Base-by-base conservation (phyloP, 768 basidiomycete genomes). In the Albatrellus ellisii region DNA sequence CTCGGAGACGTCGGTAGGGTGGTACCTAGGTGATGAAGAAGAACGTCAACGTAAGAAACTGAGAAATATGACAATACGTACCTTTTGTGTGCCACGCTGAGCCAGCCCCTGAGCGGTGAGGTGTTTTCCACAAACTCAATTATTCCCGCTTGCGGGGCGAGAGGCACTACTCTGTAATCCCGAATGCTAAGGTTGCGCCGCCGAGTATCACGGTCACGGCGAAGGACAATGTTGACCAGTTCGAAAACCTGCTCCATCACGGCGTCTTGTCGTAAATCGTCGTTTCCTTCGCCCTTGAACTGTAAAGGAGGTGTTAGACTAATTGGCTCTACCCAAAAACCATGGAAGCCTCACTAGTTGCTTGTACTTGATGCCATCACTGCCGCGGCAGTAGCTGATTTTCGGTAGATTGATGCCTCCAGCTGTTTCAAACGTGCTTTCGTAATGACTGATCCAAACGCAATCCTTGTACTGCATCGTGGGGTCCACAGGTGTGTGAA, bases 161-260 rank as follows among this genome's bases (percentile, higher is more conserved):
- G 68, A 1, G 94, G 91, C 14, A 98, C 67, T 41, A 98, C 86
- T 46, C 79, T 89, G 61, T 98, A 99, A 7, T 75, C 80, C 15
- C 90, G 72, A 42, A 95, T 76, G 31, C 66, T 64, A 18, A 99
- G 66, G 29, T 74, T 62, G 8, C 95, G 77, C 40, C 72, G 69
- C 39, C 70, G 68, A 0, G 91, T 90, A 52, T 85, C 77, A 25
- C 77, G 68, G 57, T 99, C 90, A 14, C 66, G 67, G 2, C 54
- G 54, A 12, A 99, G 69, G 2, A 97, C 70, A 7, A 70, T 61
- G 48, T 98, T 97, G 43, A 91, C 82, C 15, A 98, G 68, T 15
- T 76, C 75, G 54, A 99, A 99, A 2, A 95, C 89, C 60, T 99
- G 95, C 54, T 97, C 89, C 92, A 99, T 97, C 40, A 98, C 90